phyloP scores from a whole-genome alignment of 108 stramenopile species.

The Parietichytrium sp. region DNA sequence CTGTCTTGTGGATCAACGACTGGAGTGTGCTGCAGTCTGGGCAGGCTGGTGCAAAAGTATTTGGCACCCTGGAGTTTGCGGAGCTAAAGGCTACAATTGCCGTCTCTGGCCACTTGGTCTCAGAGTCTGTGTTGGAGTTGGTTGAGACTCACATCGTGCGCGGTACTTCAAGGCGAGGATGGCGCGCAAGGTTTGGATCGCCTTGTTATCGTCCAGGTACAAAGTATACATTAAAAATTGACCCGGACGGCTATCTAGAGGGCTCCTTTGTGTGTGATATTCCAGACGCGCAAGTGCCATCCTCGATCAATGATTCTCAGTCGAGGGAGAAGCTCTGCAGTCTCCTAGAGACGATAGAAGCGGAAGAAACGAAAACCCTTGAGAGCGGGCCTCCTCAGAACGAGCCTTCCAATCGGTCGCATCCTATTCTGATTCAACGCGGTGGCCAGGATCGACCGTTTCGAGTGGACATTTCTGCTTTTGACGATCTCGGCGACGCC shows the following conservation, averaged over 20 bases:
- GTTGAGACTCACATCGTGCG: background rate
- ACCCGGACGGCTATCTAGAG: background rate
- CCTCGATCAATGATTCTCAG: background rate
- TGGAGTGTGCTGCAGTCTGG: too few relatives aligned
- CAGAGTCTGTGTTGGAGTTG: background rate
- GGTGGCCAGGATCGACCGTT: background rate
- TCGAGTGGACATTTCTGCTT: background rate
- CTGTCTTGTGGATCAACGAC: background rate
- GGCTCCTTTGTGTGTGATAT: background rate
- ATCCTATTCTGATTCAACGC: conserved; percentile 7
- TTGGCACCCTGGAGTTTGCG: background rate
- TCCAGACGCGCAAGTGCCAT: background rate
- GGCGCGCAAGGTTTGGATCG: conserved; percentile 26
- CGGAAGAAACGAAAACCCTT: too few relatives aligned
- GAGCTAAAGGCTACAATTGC: background rate
- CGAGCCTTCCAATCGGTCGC: background rate
- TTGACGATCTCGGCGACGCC: conserved; percentile 30
- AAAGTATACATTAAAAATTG: background rate
- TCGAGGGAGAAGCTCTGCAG: background rate
- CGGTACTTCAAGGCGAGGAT: background rate
- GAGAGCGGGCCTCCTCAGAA: background rate
- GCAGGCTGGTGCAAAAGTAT: background rate
- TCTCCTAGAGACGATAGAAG: background rate
- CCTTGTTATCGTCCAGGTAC: conserved; percentile 40
- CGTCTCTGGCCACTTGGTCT: background rate